Base-by-base conservation (phyloP, 2,329 filamentous ascomycete genomes). In the Phialophora expanda region DNA sequence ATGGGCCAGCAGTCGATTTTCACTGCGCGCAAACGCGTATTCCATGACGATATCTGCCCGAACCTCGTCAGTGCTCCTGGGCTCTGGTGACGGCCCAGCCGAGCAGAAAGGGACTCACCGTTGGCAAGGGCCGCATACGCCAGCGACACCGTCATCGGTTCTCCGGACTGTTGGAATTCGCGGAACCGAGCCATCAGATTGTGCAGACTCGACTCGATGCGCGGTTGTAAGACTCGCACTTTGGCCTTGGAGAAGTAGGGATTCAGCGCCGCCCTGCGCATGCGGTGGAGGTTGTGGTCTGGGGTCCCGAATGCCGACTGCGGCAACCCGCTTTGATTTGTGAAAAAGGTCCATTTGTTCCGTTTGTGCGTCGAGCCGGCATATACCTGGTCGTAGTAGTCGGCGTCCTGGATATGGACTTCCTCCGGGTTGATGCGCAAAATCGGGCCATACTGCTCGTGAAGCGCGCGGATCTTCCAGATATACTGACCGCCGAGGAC, bases 361-460 rank as follows among this genome's bases (percentile, higher is more conserved):
- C 70, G 67, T 38, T 62, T 60, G 30, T 62, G 34, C 12, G 63
- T 66, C 9, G 46, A 56, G 30, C 64, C 59, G 1, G 68, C 63
- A 48, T 73, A 73, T 9, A 74, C 46, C 32, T 62, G 48, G 46
- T 70, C 65, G 51, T 69, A 71, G 53, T 61, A 70, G 46, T 66
- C 58, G 17, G 70, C 53, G 55, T 70, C 70, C 26, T 48, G 48
- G 64, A 73, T 65, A 26, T 73, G 71, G n/a, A 73, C 55, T 51
- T 73, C 71, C n/a, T 64, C 51, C 8, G 71, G 71, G 60, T 69
- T 72, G 56, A 73, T 73, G 32, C 71, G 71, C 4, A 73, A 53
- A 46, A 73, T 66, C 6, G 70, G 69, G 1, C 70, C 70, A 54
- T 69, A 72, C 64, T 70, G 66, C 24, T 71, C 61, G 60, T 72